Percentiles rank a stretch among this genome's conserved stretches.
Conservation (phyloP, 2,329 filamentous ascomycete genomes). For the Penicillium psychrosexuale region DNA sequence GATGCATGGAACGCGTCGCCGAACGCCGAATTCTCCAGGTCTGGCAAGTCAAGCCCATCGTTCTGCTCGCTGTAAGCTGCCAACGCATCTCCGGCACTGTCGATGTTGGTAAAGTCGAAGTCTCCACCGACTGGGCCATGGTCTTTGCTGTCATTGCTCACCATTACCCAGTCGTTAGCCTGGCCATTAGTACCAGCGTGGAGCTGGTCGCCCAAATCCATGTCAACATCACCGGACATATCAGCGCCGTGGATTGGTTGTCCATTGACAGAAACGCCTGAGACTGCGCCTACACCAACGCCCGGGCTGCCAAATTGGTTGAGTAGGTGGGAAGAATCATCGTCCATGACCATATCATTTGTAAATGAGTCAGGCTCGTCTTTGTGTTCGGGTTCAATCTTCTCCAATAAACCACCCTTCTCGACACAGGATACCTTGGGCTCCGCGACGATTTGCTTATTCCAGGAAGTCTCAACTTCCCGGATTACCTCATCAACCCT, state of each 20-base stretch:
- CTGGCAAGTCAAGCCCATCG: constrained; percentile 53
- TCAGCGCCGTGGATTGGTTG: constrained; percentile 44
- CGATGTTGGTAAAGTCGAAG: constrained; percentile 51
- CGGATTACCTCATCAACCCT: constrained; percentile 68
- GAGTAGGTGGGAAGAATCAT: constrained; percentile 30
- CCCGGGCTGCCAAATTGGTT: constrained; percentile 34
- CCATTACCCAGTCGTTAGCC: constrained; percentile 71
- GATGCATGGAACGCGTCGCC: constrained; percentile 73
- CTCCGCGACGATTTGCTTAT: constrained; percentile 62
- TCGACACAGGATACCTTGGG: constrained; percentile 68
- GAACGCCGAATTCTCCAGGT: constrained; percentile 77
- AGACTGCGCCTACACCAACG: constrained; percentile 6
- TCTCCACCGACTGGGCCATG: constrained; percentile 36
- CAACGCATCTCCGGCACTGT: constrained; percentile 69
- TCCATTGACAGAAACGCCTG: constrained; percentile 51
- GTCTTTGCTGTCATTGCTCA: constrained; percentile 58
- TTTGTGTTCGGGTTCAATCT: constrained; percentile 35
- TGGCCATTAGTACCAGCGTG: constrained; percentile 44
- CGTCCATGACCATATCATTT: constrained; percentile 36
- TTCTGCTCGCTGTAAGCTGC: constrained; percentile 63
- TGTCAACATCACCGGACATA: constrained; percentile 35
- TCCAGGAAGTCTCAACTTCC: constrained; percentile 69
- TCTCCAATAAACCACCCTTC: constrained; percentile 70
- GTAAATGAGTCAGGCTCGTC: constrained; percentile 35
- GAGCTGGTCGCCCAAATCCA: constrained; percentile 54